phyloP scores from a whole-genome alignment of 345 rosid species.

The Conringia planisiliqua region DNA sequence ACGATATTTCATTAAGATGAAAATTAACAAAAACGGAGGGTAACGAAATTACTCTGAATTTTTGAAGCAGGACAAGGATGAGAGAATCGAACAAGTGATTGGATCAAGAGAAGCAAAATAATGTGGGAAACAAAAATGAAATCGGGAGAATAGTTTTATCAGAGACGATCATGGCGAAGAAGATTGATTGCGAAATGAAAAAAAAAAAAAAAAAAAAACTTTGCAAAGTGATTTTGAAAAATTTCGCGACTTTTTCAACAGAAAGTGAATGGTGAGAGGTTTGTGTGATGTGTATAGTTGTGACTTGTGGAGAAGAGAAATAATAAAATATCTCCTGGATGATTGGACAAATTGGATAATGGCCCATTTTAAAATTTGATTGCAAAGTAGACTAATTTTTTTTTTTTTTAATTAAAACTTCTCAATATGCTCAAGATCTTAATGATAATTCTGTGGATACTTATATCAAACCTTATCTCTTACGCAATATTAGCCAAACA shows the following conservation, averaged over 20 bases:
- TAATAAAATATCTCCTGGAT: background rate
- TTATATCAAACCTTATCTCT: background rate
- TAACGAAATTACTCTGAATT: conserved; percentile 2
- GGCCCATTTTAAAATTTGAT: background rate
- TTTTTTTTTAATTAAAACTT: background rate
- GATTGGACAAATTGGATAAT: background rate
- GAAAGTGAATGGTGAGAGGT: background rate
- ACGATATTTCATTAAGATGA: background rate
- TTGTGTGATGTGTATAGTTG: background rate
- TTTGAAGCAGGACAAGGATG: background rate
- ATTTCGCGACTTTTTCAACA: background rate
- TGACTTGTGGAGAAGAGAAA: background rate
- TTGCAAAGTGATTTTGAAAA: background rate
- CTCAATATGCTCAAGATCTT: background rate
- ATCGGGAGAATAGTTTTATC: background rate
- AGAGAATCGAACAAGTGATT: background rate
- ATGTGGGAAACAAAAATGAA: background rate
- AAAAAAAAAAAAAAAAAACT: background rate
- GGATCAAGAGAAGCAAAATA: background rate
- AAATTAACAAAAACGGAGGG: background rate
- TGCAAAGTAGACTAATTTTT: background rate
- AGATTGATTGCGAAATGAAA: background rate
- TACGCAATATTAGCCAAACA: background rate
- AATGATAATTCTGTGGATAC: background rate
- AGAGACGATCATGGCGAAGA: conserved; percentile 12